Base-by-base conservation (phyloP, 345 rosid species). In the Mangifera indica region DNA sequence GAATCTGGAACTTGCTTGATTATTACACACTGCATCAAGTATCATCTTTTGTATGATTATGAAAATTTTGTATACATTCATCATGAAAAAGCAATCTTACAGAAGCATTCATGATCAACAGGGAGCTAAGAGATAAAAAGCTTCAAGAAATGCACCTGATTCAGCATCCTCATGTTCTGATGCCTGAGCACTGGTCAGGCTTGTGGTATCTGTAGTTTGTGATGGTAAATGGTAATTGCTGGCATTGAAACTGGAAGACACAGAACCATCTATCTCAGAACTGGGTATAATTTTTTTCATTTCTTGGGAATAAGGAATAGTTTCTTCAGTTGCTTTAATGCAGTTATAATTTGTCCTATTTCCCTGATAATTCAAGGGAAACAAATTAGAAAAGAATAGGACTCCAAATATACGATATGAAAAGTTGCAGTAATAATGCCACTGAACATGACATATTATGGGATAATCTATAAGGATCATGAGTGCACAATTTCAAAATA, bases 91-190 rank as follows among this genome's bases (percentile, higher is more conserved):
- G 9, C 44, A 62, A 73, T 45, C 17, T 55, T 57, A 65, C 22
- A 54, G 17, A 10, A 60, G 24, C 60, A 70, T 42, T 60, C 29
- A 29, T 26, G 24, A 29, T 21, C 57, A 12, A 64, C 46, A 25
- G 12, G 32, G 66, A 60, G 51, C 45, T 25, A n/a, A 78, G 49
- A 45, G 42, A 56, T 9, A 59, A 51, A 49, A 48, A 58, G 62
- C 21, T 32, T 75, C 67, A 77, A 59, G 64, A 53, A 71, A 66
- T 48, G 56, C 68, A 88, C 98, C 97, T 85, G 98, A 92, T 81
- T 94, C 93, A 55, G 84, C 91, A 77, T 94, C 98, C 78, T 86
- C 97, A 76, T 80, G 81, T 78, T 88, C 95, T 44, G 95, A 85
- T 49, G 91, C 83, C 24, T 83, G 92, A 80, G 83, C 79, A 68